Evolutionary conservation across 1,139 yeast genomes (phyloP), one percentile per base, ranked within the genome.

Genomic region (Taphrina betulina): DNA sequence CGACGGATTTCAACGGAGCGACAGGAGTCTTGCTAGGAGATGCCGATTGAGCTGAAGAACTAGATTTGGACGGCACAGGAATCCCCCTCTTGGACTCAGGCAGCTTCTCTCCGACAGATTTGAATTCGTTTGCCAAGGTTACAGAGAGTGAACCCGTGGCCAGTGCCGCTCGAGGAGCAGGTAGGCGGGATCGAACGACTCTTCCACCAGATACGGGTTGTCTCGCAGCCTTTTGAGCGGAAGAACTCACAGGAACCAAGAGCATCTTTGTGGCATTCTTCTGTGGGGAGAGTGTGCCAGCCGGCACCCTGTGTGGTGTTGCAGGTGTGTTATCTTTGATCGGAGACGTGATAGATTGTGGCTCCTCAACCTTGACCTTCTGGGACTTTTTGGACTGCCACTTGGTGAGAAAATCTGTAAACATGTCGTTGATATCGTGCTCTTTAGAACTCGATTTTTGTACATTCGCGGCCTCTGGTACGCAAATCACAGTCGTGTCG

Each of bases 301-400:
- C 46, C 5, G 28, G 37, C 12, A 36, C 36, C 19, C 46, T 22
- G 12, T 28, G 16, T 7, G 54, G 54, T 5, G 54, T 50, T 3
- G 19, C 33, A 8, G 37, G 41, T 2, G 17, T 17, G 5, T 12
- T 16, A 10, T 17, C 17, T 14, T 7, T 24, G 8, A 24, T 29
- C 12, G 46, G n/a, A 1, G 24, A 2, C 16, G 43, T 20, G n/a
- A 26, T 5, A 3, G 8, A 17, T 3, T 10, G 31, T 8, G 20
- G 29, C 31, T 33, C 46, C 14, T 41, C 33, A 14, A 29, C 23
- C 26, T 38, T 50, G 7, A 46, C 54, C 17, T 31, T 38, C 29
- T 20, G 31, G 10, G 54, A 50, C 34, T 50, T 50, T 19, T 50
- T 50, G 14, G 54, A 38, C 17, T 50, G 46, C 46, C 46, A 50